These are phyloP conservation scores for Halophytophthora batemanensis DNA, from an alignment of 352 stramenopile species.

Conservation along the genomic window DNA sequence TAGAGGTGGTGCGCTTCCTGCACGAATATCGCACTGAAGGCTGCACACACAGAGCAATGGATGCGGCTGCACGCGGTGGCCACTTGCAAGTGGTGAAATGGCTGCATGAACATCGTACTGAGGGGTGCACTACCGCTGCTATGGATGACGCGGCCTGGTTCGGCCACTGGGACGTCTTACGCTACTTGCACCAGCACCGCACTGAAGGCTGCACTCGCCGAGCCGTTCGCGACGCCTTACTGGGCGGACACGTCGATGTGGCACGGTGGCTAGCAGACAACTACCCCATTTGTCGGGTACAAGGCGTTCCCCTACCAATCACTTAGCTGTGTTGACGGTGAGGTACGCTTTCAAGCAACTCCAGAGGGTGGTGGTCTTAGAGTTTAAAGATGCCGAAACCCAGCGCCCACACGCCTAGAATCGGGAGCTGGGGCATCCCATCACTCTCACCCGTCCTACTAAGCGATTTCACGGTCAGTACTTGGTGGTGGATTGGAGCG, in stretches of 20 bases:
- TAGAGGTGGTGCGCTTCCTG: slow-evolving; percentile 30
- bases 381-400: too few relatives aligned
- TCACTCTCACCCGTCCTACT: too few relatives aligned
- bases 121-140: slow-evolving; percentile 32
- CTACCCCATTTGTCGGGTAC: slow-evolving; percentile 20
- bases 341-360: too few relatives aligned
- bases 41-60: slow-evolving; percentile 24
- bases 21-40: slow-evolving; percentile 24
- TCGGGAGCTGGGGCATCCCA: too few relatives aligned
- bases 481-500: too few relatives aligned
- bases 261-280: slow-evolving; percentile 36
- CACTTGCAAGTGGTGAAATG: slow-evolving; percentile 28
- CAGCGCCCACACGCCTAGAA: too few relatives aligned
- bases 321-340: too few relatives aligned
- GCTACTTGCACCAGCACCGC: slow-evolving; percentile 30
- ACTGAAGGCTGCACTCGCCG: slow-evolving; percentile 25
- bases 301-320: not conserved
- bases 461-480: too few relatives aligned
- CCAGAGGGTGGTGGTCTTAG: too few relatives aligned
- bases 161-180: slow-evolving; percentile 26
- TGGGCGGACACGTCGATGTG: slow-evolving; percentile 31
- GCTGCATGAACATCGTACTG: slow-evolving; percentile 13
- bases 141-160: slow-evolving; percentile 36
- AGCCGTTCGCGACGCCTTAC: slow-evolving; percentile 32
- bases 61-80: slow-evolving; percentile 25